Conservation (phyloP, 495 filamentous ascomycete species). For the Aspergillus ellipticus region DNA sequence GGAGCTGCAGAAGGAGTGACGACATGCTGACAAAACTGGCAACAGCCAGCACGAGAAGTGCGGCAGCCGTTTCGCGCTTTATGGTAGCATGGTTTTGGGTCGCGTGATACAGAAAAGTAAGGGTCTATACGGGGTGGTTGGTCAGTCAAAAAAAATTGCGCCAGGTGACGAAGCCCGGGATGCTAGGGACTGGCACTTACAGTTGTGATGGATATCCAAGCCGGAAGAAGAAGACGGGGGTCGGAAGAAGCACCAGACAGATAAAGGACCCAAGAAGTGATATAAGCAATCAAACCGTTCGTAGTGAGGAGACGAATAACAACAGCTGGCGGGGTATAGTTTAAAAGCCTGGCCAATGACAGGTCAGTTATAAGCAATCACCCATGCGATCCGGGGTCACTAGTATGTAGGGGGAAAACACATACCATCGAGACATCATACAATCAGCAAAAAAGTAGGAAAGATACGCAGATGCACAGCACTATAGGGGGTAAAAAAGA, state of each 20-base stretch:
- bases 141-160: background rate
- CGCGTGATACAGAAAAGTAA: constrained; percentile 76
- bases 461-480: constrained; percentile 76
- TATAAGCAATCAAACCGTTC: constrained; percentile 73
- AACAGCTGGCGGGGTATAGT: constrained; percentile 82
- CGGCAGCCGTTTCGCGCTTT: constrained; percentile 73
- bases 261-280: constrained; percentile 76
- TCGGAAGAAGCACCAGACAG: constrained; percentile 71
- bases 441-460: constrained; percentile 89
- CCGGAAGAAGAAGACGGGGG: constrained; percentile 73
- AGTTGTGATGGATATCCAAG: constrained; percentile 82
- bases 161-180: background rate
- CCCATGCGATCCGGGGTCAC: background rate
- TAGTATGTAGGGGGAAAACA: constrained; percentile 7
- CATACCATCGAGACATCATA: constrained; percentile 87
- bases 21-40: constrained; percentile 75
- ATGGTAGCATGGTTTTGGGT: constrained; percentile 80
- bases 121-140: constrained; percentile 43
- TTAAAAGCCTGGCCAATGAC: constrained; percentile 59
- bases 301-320: constrained; percentile 79
- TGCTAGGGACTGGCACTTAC: constrained; percentile 38
- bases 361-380: background rate
- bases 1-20: constrained; percentile 63
- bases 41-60: constrained; percentile 71
- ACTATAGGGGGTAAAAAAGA: constrained; percentile 43